Evolutionary conservation across 148 eudicot genomes (phyloP), one percentile per base, ranked within the genome.

Genomic region (Heliamphora exappendiculata): DNA sequence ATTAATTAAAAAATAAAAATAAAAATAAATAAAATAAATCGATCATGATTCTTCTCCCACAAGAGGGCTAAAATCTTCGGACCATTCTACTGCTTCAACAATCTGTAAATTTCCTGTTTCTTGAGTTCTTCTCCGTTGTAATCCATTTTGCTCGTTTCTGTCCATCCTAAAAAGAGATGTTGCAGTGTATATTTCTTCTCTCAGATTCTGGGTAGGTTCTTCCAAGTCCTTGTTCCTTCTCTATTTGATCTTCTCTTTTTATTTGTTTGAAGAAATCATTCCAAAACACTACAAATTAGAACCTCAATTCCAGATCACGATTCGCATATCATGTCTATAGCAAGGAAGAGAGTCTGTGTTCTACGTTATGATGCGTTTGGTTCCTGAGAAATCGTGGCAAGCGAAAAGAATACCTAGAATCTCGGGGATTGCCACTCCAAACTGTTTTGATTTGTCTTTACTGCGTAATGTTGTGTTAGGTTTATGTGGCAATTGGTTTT

Each of bases 141-240:
- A n/a, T n/a, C n/a, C n/a, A n/a, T n/a, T n/a, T n/a, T n/a, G n/a
- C n/a, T 63, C 6, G 28, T 50, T 19, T n/a, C 16, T 36, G 2
- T 20, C 41, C 42, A 14, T 44, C 68, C 37, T 0, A 3, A n/a
- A 8, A 0, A 62, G 76, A 62, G 76, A 78, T 78, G 81, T 72
- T 78, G 76, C 81, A 78, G 76, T 78, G 81, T 17, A 78, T 78
- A 78, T 78, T 78, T 73, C 77, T 78, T 55, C 77, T 78, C 7
- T 78, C 81, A 65, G 81, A 78, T 78, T 78, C 81, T n/a, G 81
- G 81, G 81, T 78, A 53, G 8, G 53, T 37, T n/a, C 28, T 36
- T 58, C 39, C 65, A 5, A 41, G 7, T 41, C 53, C 22, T 73
- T 34, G 36, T 73, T 71, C 19, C 4, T 41, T 7, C 4, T 14